Evolutionary conservation across 805 yeast genomes (phyloP), one percentile per base, ranked within the genome.

Genomic region (Yarrowia divulgata): DNA sequence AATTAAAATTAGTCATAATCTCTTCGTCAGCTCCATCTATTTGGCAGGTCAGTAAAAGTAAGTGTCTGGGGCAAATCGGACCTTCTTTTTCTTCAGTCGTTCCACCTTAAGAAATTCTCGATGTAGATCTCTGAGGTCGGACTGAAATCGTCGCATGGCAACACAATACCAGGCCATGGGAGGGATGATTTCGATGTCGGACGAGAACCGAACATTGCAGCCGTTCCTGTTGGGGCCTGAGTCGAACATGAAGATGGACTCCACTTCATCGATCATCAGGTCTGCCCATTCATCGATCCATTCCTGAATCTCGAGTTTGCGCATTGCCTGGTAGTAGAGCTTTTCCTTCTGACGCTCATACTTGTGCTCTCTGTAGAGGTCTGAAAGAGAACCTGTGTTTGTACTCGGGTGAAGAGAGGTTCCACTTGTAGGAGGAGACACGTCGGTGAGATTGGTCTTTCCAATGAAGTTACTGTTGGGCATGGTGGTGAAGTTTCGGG

Each of bases 251-350:
- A 39, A 63, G 16, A 46, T 12, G 7, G 45, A 39, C 16, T 49
- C 66, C n/a, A 60, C 68, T 4, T 29, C 57, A 49, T 63, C 57
- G 6, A 39, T 46, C 18, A 63, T 37, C 45, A 48, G 10, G 13
- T 63, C 57, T 2, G 37, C 55, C 68, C 68, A 63, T 8, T 63
- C 57, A 23, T 63, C 68, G 14, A 63, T 49, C 68, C 68, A 63
- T 19, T 63, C 57, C 12, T 39, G 46, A 13, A 63, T 63, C 18
- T 63, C 68, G 12, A 63, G 39, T 29, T 63, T 60, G 14, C 52
- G 50, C 3, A 60, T 34, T 1, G 66, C 66, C 13, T 43, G 48
- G 39, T 12, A 8, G 18, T 43, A 60, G 52, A 60, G 45, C 19
- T 60, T 43, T 8, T 19, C 52, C 34, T 60, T 60, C 9, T 34